Evolutionary conservation across 2,329 filamentous ascomycete genomes (phyloP).

Genomic region (Drechslerella coelobrocha): DNA sequence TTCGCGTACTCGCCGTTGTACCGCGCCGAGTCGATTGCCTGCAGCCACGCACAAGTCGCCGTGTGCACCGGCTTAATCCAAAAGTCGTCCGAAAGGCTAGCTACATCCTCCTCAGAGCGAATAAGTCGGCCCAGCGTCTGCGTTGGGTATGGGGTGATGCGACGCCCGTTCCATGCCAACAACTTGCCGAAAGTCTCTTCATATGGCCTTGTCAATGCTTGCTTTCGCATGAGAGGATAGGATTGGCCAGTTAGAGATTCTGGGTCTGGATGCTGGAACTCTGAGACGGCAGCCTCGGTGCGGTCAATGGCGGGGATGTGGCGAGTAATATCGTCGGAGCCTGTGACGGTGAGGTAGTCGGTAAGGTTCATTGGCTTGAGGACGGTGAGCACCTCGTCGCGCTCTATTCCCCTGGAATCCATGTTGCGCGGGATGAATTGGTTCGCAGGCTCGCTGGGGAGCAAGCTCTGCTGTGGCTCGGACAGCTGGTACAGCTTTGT

Average conservation of each 20-base stretch:
- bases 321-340: conserved; percentile 48
- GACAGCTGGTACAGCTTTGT: conserved; percentile 44
- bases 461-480: conserved; percentile 31
- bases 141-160: conserved; percentile 39
- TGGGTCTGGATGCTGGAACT: conserved; percentile 47
- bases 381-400: conserved; percentile 37
- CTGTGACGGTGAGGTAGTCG: conserved; percentile 49
- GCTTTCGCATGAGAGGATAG: conserved; percentile 49
- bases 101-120: conserved; percentile 44
- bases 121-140: conserved; percentile 49
- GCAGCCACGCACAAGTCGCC: conserved; percentile 48
- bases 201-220: conserved; percentile 35
- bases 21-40: conserved; percentile 48
- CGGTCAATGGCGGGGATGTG: conserved; percentile 44
- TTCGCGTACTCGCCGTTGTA: conserved; percentile 47
- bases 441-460: conserved; percentile 33
- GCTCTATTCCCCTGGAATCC: conserved; percentile 27
- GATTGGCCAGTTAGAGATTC: conserved; percentile 34
- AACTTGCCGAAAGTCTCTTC: conserved; percentile 45
- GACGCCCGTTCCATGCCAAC: conserved; percentile 46
- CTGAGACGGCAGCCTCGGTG: conserved; percentile 45
- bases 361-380: conserved; percentile 47
- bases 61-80: conserved; percentile 49
- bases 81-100: conserved; percentile 39
- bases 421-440: conserved; percentile 46